phyloP scores from a whole-genome alignment of 2,329 filamentous ascomycete species.

The Exophiala oligosperma region DNA sequence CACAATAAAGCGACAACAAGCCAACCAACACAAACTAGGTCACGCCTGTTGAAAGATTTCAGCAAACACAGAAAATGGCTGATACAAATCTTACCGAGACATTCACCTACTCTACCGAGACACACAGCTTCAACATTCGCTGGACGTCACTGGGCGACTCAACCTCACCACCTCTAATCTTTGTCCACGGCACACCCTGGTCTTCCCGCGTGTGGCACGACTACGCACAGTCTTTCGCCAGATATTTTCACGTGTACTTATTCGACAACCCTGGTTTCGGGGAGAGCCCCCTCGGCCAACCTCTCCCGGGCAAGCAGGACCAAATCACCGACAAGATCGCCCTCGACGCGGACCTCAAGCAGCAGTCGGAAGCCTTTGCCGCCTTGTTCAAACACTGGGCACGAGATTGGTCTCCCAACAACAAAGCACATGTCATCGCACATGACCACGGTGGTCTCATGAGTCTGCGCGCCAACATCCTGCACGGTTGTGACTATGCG shows the following conservation, averaged over 20 bases:
- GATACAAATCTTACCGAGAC: constrained; percentile 17
- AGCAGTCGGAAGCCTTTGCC: constrained; percentile 41
- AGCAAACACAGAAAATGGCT: too few relatives aligned
- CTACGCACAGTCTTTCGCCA: constrained; percentile 38
- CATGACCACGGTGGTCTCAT: constrained; percentile 50
- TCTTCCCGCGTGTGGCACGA: constrained; percentile 43
- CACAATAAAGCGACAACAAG: too few relatives aligned
- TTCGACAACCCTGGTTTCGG: constrained; percentile 51
- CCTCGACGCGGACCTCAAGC: constrained; percentile 38
- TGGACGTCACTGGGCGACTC: constrained; percentile 39
- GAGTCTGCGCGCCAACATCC: constrained; percentile 39
- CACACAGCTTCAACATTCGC: constrained; percentile 33
- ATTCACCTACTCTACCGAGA: constrained; percentile 35
- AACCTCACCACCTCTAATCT: constrained; percentile 38
- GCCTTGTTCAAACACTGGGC: constrained; percentile 41
- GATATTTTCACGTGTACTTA: constrained; percentile 42
- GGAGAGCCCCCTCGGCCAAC: constrained; percentile 34
- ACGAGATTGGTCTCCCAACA: constrained; percentile 22
- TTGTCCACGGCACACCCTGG: constrained; percentile 52
- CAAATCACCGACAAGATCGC: constrained; percentile 21
- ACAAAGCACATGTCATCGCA: constrained; percentile 42
- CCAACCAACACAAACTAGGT: too few relatives aligned
- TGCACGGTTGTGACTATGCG: constrained; percentile 39
- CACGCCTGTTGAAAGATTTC: too few relatives aligned
- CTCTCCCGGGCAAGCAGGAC: constrained; percentile 11